Base-by-base conservation (phyloP, 116 monocot species). In the Trichopus zeylanicus region DNA sequence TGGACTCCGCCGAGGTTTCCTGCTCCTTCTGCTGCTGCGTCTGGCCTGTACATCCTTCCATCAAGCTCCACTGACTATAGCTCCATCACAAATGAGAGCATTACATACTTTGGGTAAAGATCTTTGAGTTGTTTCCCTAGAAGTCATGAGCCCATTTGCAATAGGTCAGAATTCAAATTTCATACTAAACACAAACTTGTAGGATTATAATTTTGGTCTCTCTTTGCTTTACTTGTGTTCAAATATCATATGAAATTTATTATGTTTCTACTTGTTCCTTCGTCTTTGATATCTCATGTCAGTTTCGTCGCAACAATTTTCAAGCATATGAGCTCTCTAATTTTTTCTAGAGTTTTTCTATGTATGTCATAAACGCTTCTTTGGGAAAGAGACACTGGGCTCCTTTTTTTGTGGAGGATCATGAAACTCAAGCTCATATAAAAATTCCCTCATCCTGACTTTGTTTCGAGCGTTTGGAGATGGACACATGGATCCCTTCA, bases 51-150 rank as follows among this genome's bases (percentile, higher is more conserved):
- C 42, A 78, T 73, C 8, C 78, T 74, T 20, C 72, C 77, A 2
- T 79, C 93, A 15, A 76, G 64, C 62, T 89, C 89, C 53, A 94
- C 89, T 1, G 81, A 86, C 48, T 89, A 83, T 64, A 89, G 89
- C 72, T 89, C 94, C 35, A 76, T 95, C 53, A 81, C 86, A 25
- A 86, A 78, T 46, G 94, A 89, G 48, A 89, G 89, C 54, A 71
- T 81, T 46, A 26, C 84, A 18, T 79, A 73, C 47, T 83, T 82
- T 26, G 70, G 78, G 13, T 87, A 9, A 66, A 56, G 22, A n/a
- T 39, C 3, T 61, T 46, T 19, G 29, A 4, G 16, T 25, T 34
- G 48, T 42, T 42, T 42, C n/a, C 18, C 1, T 42, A 16, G 13
- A n/a, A 42, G n/a, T 16, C n/a, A 16, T n/a, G n/a, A 42, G 42